Evolutionary conservation across 2,329 filamentous ascomycete species (phyloP).

Genomic region (Fusarium cyanostomum): DNA sequence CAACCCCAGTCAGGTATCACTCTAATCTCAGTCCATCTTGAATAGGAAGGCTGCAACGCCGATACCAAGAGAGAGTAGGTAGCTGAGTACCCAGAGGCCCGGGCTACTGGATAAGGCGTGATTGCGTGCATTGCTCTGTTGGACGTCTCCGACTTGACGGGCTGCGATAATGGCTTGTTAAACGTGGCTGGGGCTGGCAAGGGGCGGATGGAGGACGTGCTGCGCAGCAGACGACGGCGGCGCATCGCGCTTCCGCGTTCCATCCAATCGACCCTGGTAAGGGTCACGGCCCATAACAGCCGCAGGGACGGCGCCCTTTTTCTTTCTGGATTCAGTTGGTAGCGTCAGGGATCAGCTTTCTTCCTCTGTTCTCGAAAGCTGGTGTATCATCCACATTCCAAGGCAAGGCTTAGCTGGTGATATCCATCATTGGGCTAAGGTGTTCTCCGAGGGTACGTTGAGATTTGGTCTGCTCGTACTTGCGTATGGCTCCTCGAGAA

Average conservation of each 20-base stretch:
- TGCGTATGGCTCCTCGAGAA: neutral
- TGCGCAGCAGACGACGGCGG: slow-evolving; percentile 10
- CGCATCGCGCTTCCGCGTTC: slow-evolving; percentile 32
- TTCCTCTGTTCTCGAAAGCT: slow-evolving; percentile 23
- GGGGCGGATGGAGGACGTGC: slow-evolving; percentile 13
- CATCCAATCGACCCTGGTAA: slow-evolving; percentile 19
- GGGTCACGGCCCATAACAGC: slow-evolving; percentile 26
- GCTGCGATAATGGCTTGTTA: slow-evolving; percentile 4
- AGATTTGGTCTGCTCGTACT: no score
- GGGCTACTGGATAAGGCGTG: slow-evolving; percentile 9
- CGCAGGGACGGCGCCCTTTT: slow-evolving; percentile 25
- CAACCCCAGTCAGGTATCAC: neutral
- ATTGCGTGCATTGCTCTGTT: slow-evolving; percentile 8
- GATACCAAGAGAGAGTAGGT: neutral
- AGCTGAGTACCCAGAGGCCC: neutral
- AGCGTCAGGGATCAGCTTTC: neutral
- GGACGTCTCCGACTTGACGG: neutral
- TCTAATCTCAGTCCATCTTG: slow-evolving; percentile 1
- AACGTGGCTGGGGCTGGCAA: neutral
- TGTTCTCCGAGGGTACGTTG: neutral
- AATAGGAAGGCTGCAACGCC: slow-evolving; percentile 22
- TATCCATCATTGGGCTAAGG: neutral
- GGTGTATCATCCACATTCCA: neutral
- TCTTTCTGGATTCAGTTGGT: slow-evolving; percentile 9
- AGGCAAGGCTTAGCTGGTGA: neutral